Evolutionary conservation across 1,139 yeast species (phyloP).

Genomic region (Oligophagozyma castellii): DNA sequence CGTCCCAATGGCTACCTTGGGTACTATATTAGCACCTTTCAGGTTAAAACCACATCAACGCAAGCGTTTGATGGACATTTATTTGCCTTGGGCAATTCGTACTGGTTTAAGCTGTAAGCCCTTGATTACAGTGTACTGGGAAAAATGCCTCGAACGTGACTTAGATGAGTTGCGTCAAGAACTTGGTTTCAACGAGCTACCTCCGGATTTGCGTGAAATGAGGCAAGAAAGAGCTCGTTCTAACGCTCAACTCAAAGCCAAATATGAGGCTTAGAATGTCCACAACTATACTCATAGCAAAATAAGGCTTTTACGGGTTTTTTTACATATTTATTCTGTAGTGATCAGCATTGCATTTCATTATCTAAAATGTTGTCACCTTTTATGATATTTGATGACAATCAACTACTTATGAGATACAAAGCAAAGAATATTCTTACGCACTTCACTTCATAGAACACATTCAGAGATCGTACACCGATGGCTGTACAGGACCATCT

Average conservation of each 20-base stretch:
- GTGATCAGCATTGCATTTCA: too few relatives aligned
- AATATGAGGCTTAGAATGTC: too few relatives aligned
- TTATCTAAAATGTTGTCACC: too few relatives aligned
- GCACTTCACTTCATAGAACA: too few relatives aligned
- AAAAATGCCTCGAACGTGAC: conserved; percentile 59
- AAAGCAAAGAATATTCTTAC: too few relatives aligned
- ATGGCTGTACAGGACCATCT: conserved; percentile 9
- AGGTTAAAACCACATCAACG: conserved; percentile 41
- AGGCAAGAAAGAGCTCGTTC: conserved; percentile 34
- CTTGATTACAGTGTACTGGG: conserved; percentile 89
- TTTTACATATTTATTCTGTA: too few relatives aligned
- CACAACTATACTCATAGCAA: too few relatives aligned
- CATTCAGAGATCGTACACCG: too few relatives aligned
- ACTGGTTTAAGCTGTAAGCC: conserved; percentile 67
- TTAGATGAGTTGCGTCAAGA: conserved; percentile 59
- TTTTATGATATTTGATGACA: too few relatives aligned
- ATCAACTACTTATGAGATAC: too few relatives aligned
- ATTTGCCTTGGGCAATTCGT: conserved; percentile 80
- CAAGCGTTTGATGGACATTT: conserved; percentile 38
- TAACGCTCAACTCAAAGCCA: too few relatives aligned
- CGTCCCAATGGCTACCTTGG: conserved; percentile 90
- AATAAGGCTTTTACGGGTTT: too few relatives aligned
- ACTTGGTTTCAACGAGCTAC: conserved; percentile 44
- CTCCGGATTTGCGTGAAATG: conserved; percentile 64
- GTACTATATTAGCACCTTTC: conserved; percentile 78